These are phyloP conservation scores for Saccharomyces hybrid DNA, from an alignment of 1,139 yeast genomes.

Conservation along the genomic window DNA sequence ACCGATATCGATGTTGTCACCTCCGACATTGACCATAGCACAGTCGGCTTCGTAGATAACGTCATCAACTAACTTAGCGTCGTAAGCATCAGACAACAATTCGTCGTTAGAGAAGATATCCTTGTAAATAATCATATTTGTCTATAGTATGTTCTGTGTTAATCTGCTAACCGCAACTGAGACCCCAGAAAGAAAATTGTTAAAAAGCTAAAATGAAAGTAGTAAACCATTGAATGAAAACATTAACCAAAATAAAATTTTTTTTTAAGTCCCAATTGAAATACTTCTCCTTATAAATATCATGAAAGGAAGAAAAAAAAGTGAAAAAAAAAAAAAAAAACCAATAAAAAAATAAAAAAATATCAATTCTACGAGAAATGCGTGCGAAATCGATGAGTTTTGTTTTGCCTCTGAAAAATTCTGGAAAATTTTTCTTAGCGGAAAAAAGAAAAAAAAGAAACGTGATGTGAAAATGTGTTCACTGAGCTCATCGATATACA, in stretches of 20 bases:
- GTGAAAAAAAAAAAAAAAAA: not conserved
- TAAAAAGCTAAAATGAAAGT: not conserved
- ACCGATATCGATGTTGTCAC: conserved; percentile 94
- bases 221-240: not conserved
- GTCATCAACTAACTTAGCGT: conserved; percentile 72
- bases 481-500: not conserved
- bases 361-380: not conserved
- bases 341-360: not conserved
- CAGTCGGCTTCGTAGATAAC: conserved; percentile 97
- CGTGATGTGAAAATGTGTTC: not conserved
- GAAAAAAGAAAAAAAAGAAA: not conserved
- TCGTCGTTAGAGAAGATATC: conserved; percentile 94
- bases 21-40: conserved; percentile 78
- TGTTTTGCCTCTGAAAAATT: not conserved
- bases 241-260: not conserved
- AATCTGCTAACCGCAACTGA: not conserved
- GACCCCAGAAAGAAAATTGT: not conserved
- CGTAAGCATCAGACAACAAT: conserved; percentile 96
- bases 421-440: not conserved
- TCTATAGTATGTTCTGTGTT: conserved; percentile 4
- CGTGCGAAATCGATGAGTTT: conserved; percentile 1
- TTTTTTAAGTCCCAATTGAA: not conserved
- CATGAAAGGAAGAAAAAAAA: not conserved
- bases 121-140: conserved; percentile 35
- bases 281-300: conserved; percentile 1